Evolutionary conservation across 345 rosid species (phyloP).

Genomic region (Turritis glabra): DNA sequence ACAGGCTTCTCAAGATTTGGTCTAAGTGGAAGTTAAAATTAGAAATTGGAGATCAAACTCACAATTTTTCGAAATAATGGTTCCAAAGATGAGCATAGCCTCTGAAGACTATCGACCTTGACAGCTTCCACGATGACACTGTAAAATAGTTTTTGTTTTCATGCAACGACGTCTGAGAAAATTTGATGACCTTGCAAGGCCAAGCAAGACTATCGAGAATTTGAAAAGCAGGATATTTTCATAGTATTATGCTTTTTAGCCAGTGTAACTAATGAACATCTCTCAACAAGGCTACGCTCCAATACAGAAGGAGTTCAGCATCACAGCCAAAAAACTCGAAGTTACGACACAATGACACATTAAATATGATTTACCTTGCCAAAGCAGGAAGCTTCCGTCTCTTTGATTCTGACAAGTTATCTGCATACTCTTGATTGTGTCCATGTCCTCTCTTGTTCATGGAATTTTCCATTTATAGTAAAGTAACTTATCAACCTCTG

Average conservation of each 20-base stretch:
- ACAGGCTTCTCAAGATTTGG: constrained; percentile 3
- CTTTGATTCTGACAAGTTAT: constrained; percentile 54
- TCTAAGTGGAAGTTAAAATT: background rate
- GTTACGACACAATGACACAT: background rate
- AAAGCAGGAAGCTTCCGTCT: constrained; percentile 76
- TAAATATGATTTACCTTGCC: constrained; percentile 55
- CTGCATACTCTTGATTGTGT: constrained; percentile 47
- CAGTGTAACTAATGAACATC: background rate
- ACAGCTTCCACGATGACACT: constrained; percentile 90
- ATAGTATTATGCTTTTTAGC: background rate
- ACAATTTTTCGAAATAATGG: constrained; percentile 89
- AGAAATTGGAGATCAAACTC: constrained; percentile 35
- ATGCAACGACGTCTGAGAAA: constrained; percentile 19
- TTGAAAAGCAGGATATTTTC: background rate
- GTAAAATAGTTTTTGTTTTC: constrained; percentile 36
- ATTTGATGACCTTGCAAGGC: constrained; percentile 23
- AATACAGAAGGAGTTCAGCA: background rate
- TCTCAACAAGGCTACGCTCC: constrained; percentile 3
- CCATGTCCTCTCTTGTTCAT: constrained; percentile 61
- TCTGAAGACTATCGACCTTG: constrained; percentile 89
- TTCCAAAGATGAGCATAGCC: constrained; percentile 85
- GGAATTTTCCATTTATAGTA: constrained; percentile 58
- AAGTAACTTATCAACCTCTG: constrained; percentile 1
- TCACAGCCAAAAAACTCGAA: constrained; percentile 3
- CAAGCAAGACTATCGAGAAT: background rate